Base-by-base conservation (phyloP, 2,329 filamentous ascomycete species). In the Penicillium palitans region DNA sequence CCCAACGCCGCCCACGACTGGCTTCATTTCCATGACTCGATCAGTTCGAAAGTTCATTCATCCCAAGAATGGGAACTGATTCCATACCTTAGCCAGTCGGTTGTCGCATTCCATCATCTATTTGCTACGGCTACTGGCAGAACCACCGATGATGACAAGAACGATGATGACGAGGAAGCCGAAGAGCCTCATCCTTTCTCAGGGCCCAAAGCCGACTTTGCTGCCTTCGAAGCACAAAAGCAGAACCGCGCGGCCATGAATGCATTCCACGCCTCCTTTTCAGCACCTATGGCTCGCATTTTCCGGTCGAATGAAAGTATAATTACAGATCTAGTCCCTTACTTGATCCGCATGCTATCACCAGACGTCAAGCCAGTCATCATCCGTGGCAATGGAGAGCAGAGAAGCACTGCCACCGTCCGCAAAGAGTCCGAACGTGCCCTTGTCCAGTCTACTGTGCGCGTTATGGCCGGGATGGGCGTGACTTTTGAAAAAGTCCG, bases 311-410 rank as follows among this genome's bases (percentile, higher is more conserved):
- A 86, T 0, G 89, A 91, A 67, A 87, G 89, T 62, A 83, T 98
- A 33, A 86, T 91, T 0, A 88, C 84, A 1, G 93, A 96, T 60
- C 86, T 97, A 27, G 79, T 97, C 35, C 95, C 95, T 0, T 96
- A 91, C 71, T 83, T 96, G 2, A 81, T 91, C 17, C 87, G 90
- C 39, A 89, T 99, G 73, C 81, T 99, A 21, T 89, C 91, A 0
- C 95, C 95, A 0, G 90, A 93, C 58, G 87, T 99, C 45, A 96
- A 95, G 72, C 95, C 95, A 0, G 90, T 98, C 3, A 84, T 97
- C 9, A 86, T 98, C 1, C 84, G 83, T n/a, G 87, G 87, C 33
- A 85, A 86, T 54, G 86, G 86, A 31, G 84, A 84, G 19, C 81
- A 84, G 65, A 81, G 81, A 29, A 84, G 86, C 9, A 88, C 87